These are phyloP conservation scores for Inga laurina DNA, from an alignment of 306 rosid species.

Conservation along the genomic window DNA sequence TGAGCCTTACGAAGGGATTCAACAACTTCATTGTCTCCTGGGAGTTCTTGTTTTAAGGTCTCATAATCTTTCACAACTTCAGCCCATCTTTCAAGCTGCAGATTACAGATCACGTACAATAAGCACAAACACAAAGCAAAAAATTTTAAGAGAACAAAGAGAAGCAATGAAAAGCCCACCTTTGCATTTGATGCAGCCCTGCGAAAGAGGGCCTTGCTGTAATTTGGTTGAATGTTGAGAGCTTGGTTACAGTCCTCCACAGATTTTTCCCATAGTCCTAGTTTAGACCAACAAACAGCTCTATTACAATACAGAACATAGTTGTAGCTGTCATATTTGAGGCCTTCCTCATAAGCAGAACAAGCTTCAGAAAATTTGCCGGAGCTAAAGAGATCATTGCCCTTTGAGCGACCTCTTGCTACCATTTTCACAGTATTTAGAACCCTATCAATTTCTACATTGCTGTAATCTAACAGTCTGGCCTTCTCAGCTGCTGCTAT, in stretches of 20 bases:
- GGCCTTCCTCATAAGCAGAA: conserved; percentile 91
- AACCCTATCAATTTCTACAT: conserved; percentile 59
- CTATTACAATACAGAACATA: conserved; percentile 83
- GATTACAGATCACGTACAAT: conserved; percentile 18
- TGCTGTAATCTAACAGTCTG: conserved; percentile 49
- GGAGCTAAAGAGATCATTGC: conserved; percentile 73
- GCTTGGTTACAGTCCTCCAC: conserved; percentile 85
- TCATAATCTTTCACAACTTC: conserved; percentile 84
- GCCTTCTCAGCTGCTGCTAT: conserved; percentile 74
- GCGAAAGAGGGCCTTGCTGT: conserved; percentile 84
- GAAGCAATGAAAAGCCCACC: conserved; percentile 40
- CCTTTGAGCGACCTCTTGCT: conserved; percentile 73
- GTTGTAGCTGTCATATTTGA: conserved; percentile 66
- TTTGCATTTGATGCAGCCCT: conserved; percentile 82
- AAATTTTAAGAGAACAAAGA: not conserved
- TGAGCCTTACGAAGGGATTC: conserved; percentile 73
- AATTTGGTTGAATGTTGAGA: conserved; percentile 75
- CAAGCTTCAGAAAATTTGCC: conserved; percentile 83
- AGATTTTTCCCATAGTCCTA: conserved; percentile 86
- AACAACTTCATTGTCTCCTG: conserved; percentile 73
- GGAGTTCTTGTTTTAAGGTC: conserved; percentile 68
- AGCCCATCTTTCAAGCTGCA: conserved; percentile 88
- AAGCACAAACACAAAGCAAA: not conserved
- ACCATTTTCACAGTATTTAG: conserved; percentile 70
- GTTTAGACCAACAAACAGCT: conserved; percentile 94